Evolutionary conservation across 768 basidiomycete species (phyloP), one percentile per base, ranked within the genome.

Genomic region (Phanerochaete sordida): DNA sequence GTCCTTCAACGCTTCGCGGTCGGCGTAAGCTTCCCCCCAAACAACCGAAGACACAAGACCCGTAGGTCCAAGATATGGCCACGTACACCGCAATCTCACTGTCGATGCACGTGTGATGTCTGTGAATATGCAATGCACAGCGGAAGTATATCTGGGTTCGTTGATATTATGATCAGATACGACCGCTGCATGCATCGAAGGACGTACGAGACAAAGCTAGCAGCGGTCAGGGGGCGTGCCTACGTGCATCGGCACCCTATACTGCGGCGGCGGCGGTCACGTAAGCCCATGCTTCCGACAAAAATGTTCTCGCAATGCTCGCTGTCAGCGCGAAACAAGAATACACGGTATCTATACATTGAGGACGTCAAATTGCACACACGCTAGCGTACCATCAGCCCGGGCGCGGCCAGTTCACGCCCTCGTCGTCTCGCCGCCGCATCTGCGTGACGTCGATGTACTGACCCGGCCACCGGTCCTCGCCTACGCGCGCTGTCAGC

Each of bases 401-500:
- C 0, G 90, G 90, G 58, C 88, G 76, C 11, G 90, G 90, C 91
- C 91, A 93, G 56, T 80, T 84, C 56, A 87, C 79, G 45, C 74
- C 73, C 66, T 85, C 83, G 44, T 82, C 79, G 44, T 76, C 79
- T 49, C 77, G 77, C 58, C 83, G 77, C 65, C 82, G 78, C 56
- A 82, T 77, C 28, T 82, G 80, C 12, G 84, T 90, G 19, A 92
- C 76, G 69, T 93, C 90, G 62, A 91, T 83, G 67, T 90, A 91
- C 67, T 89, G 83, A 7, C 85, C 86, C 0, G 88, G 88, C 78
- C 84, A 88, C 13, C 76, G 76, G 43, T 87, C 87, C 53, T 88
- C 86, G 67, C 81, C 90, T 90, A 65, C 31, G 50, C 47, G 30
- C 68, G 62, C 39, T 69, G 47, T 56, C 30, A 44, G 54, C 27